Base-by-base conservation (phyloP, 345 rosid species). In the Gossypium stocksii region DNA sequence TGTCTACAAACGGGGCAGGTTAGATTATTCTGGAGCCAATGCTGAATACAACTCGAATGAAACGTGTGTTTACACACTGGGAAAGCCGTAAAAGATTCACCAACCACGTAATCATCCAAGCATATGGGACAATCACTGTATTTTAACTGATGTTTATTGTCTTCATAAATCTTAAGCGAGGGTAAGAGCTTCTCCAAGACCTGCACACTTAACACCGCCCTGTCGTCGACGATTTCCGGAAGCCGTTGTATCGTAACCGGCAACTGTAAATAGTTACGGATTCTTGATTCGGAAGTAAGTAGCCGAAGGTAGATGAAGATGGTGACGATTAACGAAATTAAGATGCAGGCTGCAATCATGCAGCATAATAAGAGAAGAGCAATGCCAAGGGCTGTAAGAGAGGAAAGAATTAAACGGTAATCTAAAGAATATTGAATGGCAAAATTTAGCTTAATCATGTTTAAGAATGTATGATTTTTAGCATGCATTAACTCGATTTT, bases 81-180 rank as follows among this genome's bases (percentile, higher is more conserved):
- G 4, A 81, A 59, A 66, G 61, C 63, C 66, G 76, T 52, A 19
- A 80, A 81, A 2, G 0, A 9, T 1, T 79, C 79, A 41, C 75
- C 81, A n/a, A 62, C 68, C 12, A 13, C 49, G 16, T 75, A 78
- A 67, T 76, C 77, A 7, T 82, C 83, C 80, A 85, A 80, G 68
- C 85, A 82, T 48, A 85, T 80, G 19, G 80, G 76, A 61, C 87
- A 82, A 3, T 80, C 77, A 9, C 23, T 66, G 16, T 72, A 62
- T 38, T n/a, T 70, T 4, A 29, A 25, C 20, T 53, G 22, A 49
- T 57, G 44, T 38, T 54, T 41, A 10, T 17, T 20, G 0, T 27
- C 44, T 12, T 49, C 61, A 41, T 67, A 82, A 61, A 44, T 51
- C 1, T 43, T 17, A 51, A 51, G 7, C 1, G 60, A 3, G 0